Evolutionary conservation across 192 early-diverging fungal species (phyloP).

Genomic region (Coemansia sp.): DNA sequence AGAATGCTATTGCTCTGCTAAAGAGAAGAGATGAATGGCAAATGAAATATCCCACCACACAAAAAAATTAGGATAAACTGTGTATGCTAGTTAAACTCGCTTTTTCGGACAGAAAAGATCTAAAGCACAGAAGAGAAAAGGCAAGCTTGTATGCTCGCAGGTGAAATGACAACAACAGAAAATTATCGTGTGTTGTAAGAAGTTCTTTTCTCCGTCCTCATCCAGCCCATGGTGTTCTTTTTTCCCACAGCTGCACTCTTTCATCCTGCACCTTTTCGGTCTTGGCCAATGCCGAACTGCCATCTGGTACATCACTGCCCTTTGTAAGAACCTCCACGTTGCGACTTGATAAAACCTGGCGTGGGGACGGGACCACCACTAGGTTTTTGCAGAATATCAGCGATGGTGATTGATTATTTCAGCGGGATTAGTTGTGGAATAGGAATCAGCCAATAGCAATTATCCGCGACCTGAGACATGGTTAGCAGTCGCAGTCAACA

Average conservation of each 20-base stretch:
- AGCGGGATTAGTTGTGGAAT: too few relatives aligned
- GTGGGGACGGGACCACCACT: not conserved
- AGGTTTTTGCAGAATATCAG: too few relatives aligned
- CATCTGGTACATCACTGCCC: slow-evolving; percentile 4
- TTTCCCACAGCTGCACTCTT: slow-evolving; percentile 8
- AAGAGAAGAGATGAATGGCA: not conserved
- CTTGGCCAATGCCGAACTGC: slow-evolving; percentile 15
- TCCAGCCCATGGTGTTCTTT: not conserved
- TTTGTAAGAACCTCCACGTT: slow-evolving; percentile 15
- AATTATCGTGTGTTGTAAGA: too few relatives aligned
- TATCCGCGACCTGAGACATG: too few relatives aligned
- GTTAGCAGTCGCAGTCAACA: too few relatives aligned
- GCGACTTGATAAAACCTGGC: not conserved
- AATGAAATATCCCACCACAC: not conserved
- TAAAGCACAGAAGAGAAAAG: too few relatives aligned
- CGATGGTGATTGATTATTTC: too few relatives aligned
- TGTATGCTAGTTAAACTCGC: not conserved
- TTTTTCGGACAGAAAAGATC: not conserved
- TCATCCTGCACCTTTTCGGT: not conserved
- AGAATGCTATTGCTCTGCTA: not conserved
- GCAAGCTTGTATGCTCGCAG: too few relatives aligned
- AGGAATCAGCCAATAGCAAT: too few relatives aligned
- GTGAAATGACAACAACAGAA: too few relatives aligned
- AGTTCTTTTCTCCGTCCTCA: too few relatives aligned
- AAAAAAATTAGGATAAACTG: not conserved